These are phyloP conservation scores for Epithemia pelagica DNA, from an alignment of 108 stramenopile genomes.

Conservation along the genomic window DNA sequence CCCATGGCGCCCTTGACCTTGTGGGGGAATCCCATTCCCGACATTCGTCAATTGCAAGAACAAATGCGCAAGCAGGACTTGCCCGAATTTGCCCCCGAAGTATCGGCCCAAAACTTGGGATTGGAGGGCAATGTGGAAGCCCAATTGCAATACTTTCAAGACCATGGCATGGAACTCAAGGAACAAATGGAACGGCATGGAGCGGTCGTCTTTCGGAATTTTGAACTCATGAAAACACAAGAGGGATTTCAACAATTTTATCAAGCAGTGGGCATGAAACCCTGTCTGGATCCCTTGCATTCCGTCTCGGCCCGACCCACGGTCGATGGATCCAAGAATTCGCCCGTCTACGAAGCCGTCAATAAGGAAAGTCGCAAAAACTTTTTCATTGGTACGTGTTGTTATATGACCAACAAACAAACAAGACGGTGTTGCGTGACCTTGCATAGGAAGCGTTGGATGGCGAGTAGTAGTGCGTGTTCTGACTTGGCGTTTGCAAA, in stretches of 20 bases:
- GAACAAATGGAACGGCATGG: constrained; percentile 57
- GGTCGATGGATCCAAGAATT: constrained; percentile 73
- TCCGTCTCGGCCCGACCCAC: constrained; percentile 79
- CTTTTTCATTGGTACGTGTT: constrained; percentile 78
- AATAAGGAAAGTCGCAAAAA: constrained; percentile 89
- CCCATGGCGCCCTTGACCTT: constrained; percentile 64
- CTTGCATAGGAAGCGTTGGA: too few relatives aligned
- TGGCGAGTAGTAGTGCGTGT: too few relatives aligned
- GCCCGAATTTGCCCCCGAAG: constrained; percentile 61
- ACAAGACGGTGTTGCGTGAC: too few relatives aligned
- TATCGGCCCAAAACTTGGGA: constrained; percentile 47
- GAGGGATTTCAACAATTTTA: constrained; percentile 80
- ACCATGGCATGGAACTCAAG: constrained; percentile 67
- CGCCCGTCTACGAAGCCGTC: constrained; percentile 85
- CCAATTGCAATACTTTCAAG: constrained; percentile 56
- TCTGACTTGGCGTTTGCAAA: too few relatives aligned
- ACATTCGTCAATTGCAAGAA: constrained; percentile 52
- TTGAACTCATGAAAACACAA: constrained; percentile 77
- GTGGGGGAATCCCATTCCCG: constrained; percentile 58
- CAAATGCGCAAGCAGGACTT: constrained; percentile 25
- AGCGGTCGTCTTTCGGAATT: constrained; percentile 77
- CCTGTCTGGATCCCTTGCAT: constrained; percentile 82
- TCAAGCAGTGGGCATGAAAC: constrained; percentile 70
- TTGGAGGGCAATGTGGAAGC: constrained; percentile 40
- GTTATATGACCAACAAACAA: too few relatives aligned